phyloP scores from a whole-genome alignment of 176 grass and related monocot species.

The Thinopyrum elongatum region DNA sequence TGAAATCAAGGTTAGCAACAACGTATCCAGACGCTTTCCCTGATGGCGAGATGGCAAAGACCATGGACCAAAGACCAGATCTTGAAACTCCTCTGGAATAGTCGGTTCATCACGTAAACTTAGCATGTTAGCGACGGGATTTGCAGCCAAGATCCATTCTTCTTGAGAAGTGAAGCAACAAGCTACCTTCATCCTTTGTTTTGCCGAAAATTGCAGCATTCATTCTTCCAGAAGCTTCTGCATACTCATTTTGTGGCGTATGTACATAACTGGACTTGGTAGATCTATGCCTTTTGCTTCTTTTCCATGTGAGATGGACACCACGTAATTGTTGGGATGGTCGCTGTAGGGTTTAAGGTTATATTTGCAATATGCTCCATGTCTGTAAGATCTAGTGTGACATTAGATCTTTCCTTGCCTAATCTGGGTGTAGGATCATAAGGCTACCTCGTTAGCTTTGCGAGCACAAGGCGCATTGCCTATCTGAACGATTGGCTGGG shows the following conservation, averaged over 20 bases:
- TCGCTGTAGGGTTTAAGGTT: neutral
- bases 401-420: too few relatives aligned
- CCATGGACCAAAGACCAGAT: conserved; percentile 82
- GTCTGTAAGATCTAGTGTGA: neutral
- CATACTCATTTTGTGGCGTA: neutral
- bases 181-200: neutral
- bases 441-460: too few relatives aligned
- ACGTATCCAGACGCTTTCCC: conserved; percentile 95
- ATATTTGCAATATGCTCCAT: neutral
- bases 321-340: neutral
- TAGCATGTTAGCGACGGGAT: neutral
- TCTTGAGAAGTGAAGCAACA: neutral
- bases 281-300: neutral
- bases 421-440: neutral
- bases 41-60: conserved; percentile 41
- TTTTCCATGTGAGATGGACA: neutral
- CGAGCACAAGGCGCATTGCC: too few relatives aligned
- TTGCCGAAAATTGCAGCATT: neutral
- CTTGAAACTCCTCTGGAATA: conserved; percentile 66
- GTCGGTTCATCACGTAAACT: neutral
- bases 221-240: neutral
- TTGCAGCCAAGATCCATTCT: neutral
- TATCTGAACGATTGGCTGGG: too few relatives aligned
- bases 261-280: conserved; percentile 6
- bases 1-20: conserved; percentile 70